These are phyloP conservation scores for Ustulina deusta DNA, from an alignment of 2,329 filamentous ascomycete species.

Conservation along the genomic window DNA sequence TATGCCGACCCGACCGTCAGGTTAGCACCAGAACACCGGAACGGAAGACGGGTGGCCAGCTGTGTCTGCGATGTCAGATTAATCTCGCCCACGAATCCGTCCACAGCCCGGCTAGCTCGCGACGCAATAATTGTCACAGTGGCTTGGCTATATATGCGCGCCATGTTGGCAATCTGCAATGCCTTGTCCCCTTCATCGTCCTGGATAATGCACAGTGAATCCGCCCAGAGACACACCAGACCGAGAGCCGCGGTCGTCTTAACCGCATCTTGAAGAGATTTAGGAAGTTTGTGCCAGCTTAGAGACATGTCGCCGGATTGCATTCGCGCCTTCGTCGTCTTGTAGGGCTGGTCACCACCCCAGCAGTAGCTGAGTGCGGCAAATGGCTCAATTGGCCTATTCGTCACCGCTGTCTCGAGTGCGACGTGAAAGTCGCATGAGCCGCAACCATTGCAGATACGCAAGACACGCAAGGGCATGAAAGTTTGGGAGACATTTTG, in stretches of 20 bases:
- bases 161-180: conserved; percentile 27
- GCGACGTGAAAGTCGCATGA: conserved; percentile 15
- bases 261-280: conserved; percentile 27
- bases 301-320: background rate
- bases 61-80: background rate
- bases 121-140: conserved; percentile 24
- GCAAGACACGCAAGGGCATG: conserved; percentile 25
- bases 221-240: conserved; percentile 23
- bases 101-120: conserved; percentile 8
- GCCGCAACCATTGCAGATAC: conserved; percentile 11
- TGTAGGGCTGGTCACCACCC: conserved; percentile 30
- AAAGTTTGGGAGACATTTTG: background rate
- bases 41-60: conserved; percentile 20
- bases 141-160: conserved; percentile 18
- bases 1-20: conserved; percentile 15
- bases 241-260: conserved; percentile 16
- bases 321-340: conserved; percentile 27
- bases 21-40: conserved; percentile 12
- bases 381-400: conserved; percentile 7
- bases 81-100: conserved; percentile 23
- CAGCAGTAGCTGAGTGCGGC: conserved; percentile 31
- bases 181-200: conserved; percentile 25
- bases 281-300: conserved; percentile 21
- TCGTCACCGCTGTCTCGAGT: conserved; percentile 7
- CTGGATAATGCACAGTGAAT: conserved; percentile 29